phyloP scores from a whole-genome alignment of 2,329 filamentous ascomycete genomes.

The Albophoma yamanashiensis region DNA sequence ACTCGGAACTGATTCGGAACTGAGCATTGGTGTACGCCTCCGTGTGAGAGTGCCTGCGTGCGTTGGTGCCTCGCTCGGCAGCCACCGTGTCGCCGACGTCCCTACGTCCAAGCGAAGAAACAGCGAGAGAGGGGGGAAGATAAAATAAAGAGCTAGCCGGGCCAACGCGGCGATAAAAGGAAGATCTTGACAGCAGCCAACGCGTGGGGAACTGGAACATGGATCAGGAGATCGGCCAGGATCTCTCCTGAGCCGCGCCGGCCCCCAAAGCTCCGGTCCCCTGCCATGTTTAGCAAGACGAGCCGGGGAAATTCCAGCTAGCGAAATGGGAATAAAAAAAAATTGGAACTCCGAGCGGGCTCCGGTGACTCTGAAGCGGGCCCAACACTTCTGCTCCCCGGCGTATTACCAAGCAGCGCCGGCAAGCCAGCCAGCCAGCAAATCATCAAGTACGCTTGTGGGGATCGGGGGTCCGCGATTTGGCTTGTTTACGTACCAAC shows the following conservation, averaged over 20 bases:
- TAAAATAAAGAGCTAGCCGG: background rate
- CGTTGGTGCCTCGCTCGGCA: background rate
- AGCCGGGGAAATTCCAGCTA: background rate
- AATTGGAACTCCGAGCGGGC: background rate
- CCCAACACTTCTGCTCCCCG: background rate
- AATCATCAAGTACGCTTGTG: background rate
- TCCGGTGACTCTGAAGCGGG: background rate
- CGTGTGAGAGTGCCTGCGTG: background rate
- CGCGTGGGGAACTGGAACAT: background rate
- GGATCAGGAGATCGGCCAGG: background rate
- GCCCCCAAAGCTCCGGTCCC: background rate
- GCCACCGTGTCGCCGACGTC: background rate
- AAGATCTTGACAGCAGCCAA: background rate
- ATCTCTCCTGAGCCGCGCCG: background rate
- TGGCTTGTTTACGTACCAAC: background rate
- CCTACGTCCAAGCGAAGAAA: background rate
- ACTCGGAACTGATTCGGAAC: background rate
- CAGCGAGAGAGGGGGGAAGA: background rate
- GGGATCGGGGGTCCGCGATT: background rate
- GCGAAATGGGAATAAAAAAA: background rate
- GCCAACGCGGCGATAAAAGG: background rate
- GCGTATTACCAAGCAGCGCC: background rate
- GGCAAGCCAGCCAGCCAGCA: background rate
- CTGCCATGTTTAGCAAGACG: background rate
- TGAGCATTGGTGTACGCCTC: background rate